Base-by-base conservation (phyloP, 352 stramenopile genomes). In the Aphanomyces stellatus region DNA sequence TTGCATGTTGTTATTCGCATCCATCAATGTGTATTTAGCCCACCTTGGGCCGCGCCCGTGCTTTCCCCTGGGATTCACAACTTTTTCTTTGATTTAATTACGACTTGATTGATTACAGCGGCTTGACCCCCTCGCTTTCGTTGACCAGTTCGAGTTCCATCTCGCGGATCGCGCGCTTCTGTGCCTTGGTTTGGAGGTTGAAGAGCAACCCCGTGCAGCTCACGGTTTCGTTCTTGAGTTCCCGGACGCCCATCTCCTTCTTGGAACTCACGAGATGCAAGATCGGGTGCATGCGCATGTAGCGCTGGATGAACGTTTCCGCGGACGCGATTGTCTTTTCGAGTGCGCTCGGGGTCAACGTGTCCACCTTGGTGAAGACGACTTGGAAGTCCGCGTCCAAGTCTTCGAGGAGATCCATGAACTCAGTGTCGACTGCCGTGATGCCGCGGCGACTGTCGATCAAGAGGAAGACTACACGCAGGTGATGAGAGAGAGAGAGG, bases 361-460 rank as follows among this genome's bases (percentile, higher is more conserved):
- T 62, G 70, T 97, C 90, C 10, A 79, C 84, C 71, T 97, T 97
- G 13, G 90, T 97, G 61, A 97, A 87, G 33, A 97, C 85, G 25
- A 96, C 76, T 57, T 96, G 88, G 72, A 97, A 96, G 37, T 88
- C 68, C 25, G 86, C 78, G 3, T 77, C 83, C n/a, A 93, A 74
- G 15, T 84, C 74, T 48, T 93, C 81, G 42, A 97, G 67, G 51
- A 90, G 87, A 65, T 91, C 80, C 81, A 96, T 91, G 67, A 96
- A 96, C 61, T 96, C 82, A 37, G 87, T 69, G 60, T 97, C 90
- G 4, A 90, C 76, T 28, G 77, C 70, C 24, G 78, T 77, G 40
- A 96, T 69, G 11, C 91, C 91, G 7, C 88, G 80, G 30, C 88
- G 76, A 31, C 77, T 68, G 31, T 65, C 53, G 56, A 71, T 65